Evolutionary conservation across 768 basidiomycete genomes (phyloP).

Genomic region (Phylloporus arenicola): DNA sequence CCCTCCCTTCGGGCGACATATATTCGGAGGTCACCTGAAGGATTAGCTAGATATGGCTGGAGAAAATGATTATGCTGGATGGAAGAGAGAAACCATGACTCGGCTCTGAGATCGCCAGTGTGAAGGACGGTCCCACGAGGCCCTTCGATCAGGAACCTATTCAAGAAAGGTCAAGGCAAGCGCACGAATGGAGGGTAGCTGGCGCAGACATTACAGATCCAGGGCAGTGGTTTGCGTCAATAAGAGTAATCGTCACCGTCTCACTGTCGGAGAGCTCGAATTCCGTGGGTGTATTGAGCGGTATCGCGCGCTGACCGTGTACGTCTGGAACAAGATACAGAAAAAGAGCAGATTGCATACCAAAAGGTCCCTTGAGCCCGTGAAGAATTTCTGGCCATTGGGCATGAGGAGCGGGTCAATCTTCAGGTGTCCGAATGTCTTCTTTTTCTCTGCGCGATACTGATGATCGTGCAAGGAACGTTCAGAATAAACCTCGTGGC

Average conservation of each 20-base stretch:
- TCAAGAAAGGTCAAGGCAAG: not conserved
- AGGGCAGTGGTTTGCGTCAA: conserved; percentile 95
- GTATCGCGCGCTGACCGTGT: conserved; percentile 45
- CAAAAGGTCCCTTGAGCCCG: conserved; percentile 57
- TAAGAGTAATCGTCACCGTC: conserved; percentile 64
- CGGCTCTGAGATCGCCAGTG: conserved; percentile 90
- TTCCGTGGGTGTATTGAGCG: conserved; percentile 57
- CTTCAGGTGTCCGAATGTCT: conserved; percentile 66
- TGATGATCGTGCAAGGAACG: conserved; percentile 50
- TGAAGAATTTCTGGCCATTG: conserved; percentile 45
- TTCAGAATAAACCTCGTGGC: conserved; percentile 66
- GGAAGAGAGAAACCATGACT: conserved; percentile 70
- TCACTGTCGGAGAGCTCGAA: conserved; percentile 54
- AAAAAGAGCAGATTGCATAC: not conserved
- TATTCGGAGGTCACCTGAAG: conserved; percentile 21
- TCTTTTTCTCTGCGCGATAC: conserved; percentile 24
- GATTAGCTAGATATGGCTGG: conserved; percentile 55
- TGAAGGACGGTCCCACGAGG: conserved; percentile 69
- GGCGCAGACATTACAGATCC: conserved; percentile 80
- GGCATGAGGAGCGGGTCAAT: conserved; percentile 43
- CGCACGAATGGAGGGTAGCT: not conserved
- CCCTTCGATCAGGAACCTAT: conserved; percentile 82
- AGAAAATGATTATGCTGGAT: conserved; percentile 67
- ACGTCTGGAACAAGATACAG: not conserved
- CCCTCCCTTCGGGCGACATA: conserved; percentile 23